A percentile compares a stretch with the other conserved stretches of the same genome.
phyloP scores from a whole-genome alignment of 1,139 yeast genomes.

The Magnusiomyces ingens region DNA sequence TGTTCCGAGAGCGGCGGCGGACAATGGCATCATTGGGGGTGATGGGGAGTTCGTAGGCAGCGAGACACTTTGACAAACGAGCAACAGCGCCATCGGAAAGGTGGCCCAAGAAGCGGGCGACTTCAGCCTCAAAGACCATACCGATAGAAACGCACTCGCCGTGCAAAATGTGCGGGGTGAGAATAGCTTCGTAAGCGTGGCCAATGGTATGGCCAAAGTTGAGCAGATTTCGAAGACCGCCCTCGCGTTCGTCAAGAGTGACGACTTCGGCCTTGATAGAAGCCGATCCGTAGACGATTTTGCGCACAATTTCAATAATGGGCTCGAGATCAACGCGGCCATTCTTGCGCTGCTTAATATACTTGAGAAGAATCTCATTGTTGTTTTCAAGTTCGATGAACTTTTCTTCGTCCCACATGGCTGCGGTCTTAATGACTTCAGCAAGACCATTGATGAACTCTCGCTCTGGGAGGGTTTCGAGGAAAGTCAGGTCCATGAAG shows the following conservation, averaged over 20 bases:
- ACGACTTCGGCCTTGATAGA: slow-evolving; percentile 92
- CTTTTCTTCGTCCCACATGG: slow-evolving; percentile 91
- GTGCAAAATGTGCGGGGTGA: slow-evolving; percentile 92
- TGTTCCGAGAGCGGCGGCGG: slow-evolving; percentile 59
- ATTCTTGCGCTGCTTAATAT: slow-evolving; percentile 42
- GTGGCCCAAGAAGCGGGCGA: slow-evolving; percentile 82
- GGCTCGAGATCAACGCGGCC: slow-evolving; percentile 50
- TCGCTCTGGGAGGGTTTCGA: slow-evolving; percentile 82
- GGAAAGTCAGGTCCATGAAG: slow-evolving; percentile 80
- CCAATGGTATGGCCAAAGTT: slow-evolving; percentile 98
- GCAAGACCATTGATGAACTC: slow-evolving; percentile 99
- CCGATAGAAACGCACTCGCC: slow-evolving; percentile 98
- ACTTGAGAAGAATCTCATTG: slow-evolving; percentile 58
- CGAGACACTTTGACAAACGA: slow-evolving; percentile 71
- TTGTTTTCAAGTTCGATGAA: slow-evolving; percentile 77
- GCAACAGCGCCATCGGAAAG: slow-evolving; percentile 92
- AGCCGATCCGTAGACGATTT: slow-evolving; percentile 79
- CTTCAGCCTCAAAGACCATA: slow-evolving; percentile 89
- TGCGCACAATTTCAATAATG: slow-evolving; percentile 66
- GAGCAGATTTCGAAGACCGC: slow-evolving; percentile 83
- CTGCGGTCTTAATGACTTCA: slow-evolving; percentile 96
- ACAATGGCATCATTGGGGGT: slow-evolving; percentile 69
- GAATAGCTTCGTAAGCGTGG: slow-evolving; percentile 94
- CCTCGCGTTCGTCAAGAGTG: slow-evolving; percentile 89
- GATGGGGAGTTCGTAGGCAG: slow-evolving; percentile 80